Conservation (phyloP, 106 monocot genomes). For the Dendrobium nobile region DNA sequence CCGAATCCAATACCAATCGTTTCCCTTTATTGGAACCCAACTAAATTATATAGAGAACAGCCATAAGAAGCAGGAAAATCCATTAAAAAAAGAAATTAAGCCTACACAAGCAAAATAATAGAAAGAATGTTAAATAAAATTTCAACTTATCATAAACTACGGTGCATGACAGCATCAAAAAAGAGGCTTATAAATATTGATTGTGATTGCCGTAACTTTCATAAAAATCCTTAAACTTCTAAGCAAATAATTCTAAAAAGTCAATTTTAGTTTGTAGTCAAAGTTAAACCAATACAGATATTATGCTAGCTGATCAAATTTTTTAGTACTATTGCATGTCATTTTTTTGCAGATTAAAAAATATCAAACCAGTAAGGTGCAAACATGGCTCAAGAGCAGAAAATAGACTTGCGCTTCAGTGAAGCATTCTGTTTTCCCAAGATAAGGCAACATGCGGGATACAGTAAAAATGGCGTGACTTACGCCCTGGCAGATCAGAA, state of each 20-base stretch:
- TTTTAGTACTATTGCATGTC: neutral
- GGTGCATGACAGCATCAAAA: neutral
- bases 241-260: neutral
- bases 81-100: neutral
- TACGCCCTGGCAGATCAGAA: too few species aligned
- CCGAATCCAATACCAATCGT: slow-evolving; percentile 98
- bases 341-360: neutral
- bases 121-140: neutral
- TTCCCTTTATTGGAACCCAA: slow-evolving; percentile 99
- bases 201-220: neutral
- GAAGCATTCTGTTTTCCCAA: too few species aligned
- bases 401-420: neutral
- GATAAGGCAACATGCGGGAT: too few species aligned
- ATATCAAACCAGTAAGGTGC: neutral
- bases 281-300: neutral
- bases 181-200: neutral
- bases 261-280: neutral
- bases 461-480: too few species aligned
- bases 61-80: neutral
- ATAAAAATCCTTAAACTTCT: neutral
- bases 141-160: neutral
- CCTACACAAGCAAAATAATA: neutral
- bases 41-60: slow-evolving; percentile 29
- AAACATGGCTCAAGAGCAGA: neutral
- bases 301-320: neutral